Evolutionary conservation across 202 grass and related monocot genomes (phyloP).

Genomic region (Carex arenaria): DNA sequence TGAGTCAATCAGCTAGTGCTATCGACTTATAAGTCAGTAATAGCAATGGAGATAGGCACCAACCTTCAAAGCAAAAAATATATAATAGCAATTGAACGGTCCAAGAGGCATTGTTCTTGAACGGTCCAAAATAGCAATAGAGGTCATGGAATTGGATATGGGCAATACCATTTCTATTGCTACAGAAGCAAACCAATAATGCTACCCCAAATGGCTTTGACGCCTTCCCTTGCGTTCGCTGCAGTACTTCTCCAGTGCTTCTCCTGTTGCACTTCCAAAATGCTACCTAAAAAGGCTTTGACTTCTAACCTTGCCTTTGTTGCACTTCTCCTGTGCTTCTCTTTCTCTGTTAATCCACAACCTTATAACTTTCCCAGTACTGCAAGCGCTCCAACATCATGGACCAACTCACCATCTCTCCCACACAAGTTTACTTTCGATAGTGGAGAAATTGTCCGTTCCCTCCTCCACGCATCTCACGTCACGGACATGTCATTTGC

Average conservation of each 20-base stretch:
- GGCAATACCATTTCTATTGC: too few species aligned
- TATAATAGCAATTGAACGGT: too few species aligned
- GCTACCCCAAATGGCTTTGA: too few species aligned
- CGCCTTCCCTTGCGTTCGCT: too few species aligned
- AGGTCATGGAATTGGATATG: too few species aligned
- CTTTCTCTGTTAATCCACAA: not conserved
- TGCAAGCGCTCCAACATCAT: not conserved
- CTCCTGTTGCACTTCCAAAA: not conserved
- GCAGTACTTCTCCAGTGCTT: too few species aligned
- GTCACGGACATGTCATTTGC: not conserved
- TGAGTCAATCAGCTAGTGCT: too few species aligned
- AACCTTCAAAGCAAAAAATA: too few species aligned
- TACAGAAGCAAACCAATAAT: too few species aligned
- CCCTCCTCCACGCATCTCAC: constrained; percentile 1
- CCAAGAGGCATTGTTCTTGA: too few species aligned
- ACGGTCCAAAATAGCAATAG: too few species aligned
- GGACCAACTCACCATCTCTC: not conserved
- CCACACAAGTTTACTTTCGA: not conserved
- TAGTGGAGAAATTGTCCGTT: not conserved
- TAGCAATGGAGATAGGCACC: too few species aligned
- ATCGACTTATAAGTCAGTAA: not conserved
- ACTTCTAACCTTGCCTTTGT: not conserved
- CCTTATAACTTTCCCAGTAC: not conserved
- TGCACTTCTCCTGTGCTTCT: not conserved
- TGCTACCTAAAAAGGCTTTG: not conserved